A percentile compares a stretch with the other conserved stretches of the same genome.
Evolutionary conservation across 1,139 yeast species (phyloP).

Genomic region (Debaryomyces robertsiae): DNA sequence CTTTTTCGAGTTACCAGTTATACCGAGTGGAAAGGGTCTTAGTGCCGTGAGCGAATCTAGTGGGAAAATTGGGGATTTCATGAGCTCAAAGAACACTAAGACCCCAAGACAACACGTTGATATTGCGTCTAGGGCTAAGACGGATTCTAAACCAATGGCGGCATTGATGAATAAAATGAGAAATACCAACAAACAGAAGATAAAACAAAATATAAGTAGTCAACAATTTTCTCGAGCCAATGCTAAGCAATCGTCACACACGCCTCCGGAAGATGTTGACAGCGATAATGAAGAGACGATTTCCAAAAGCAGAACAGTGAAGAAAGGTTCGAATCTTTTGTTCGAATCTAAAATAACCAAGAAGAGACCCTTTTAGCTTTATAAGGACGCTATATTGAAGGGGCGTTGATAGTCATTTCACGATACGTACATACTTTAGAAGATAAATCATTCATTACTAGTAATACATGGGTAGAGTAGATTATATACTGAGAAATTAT

Average conservation of each 20-base stretch:
- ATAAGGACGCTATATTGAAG: too few relatives aligned
- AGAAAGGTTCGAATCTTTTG: conserved; percentile 18
- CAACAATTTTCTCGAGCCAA: conserved; percentile 1
- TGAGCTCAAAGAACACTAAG: conserved; percentile 19
- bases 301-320: conserved; percentile 18
- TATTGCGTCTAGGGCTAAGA: conserved; percentile 11
- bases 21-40: conserved; percentile 43
- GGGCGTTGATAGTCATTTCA: too few relatives aligned
- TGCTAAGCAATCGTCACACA: background rate
- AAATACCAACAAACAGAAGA: conserved; percentile 27
- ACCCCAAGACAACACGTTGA: conserved; percentile 2
- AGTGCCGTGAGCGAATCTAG: conserved; percentile 2
- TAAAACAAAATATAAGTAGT: conserved; percentile 7
- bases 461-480: conserved; percentile 5
- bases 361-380: conserved; percentile 25
- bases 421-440: background rate
- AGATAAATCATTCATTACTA: conserved; percentile 5
- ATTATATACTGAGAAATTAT: conserved; percentile 5
- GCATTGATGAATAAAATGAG: conserved; percentile 52
- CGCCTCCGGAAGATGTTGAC: conserved; percentile 1
- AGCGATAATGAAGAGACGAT: conserved; percentile 21
- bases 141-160: conserved; percentile 37
- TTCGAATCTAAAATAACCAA: conserved; percentile 19
- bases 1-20: conserved; percentile 46
- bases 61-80: conserved; percentile 36